Conservation (phyloP, 73 alveolate genomes). For the Breviolum minutum region DNA sequence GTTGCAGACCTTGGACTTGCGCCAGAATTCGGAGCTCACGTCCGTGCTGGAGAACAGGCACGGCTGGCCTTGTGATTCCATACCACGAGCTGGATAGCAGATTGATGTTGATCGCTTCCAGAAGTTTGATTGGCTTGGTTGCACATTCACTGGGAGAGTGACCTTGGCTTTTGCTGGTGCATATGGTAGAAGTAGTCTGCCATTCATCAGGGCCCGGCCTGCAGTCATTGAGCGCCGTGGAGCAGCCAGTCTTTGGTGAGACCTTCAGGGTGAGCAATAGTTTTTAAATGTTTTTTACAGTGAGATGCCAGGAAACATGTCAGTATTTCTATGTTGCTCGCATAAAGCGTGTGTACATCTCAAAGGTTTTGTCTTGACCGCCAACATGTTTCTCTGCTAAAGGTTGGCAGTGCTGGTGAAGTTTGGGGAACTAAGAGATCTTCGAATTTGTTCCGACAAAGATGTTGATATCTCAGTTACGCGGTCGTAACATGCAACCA, state of each 20-base stretch:
- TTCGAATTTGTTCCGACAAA: conserved; percentile 39
- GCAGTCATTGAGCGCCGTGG: conserved; percentile 17
- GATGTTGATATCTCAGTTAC: neutral
- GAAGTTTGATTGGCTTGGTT: no score
- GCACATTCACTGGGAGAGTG: no score
- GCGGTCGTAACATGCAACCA: neutral
- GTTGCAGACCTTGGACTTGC: conserved; percentile 47
- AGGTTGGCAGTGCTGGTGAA: conserved; percentile 47
- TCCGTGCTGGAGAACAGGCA: conserved; percentile 35
- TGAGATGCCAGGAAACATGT: neutral
- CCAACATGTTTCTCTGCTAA: neutral
- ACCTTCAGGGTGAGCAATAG: neutral
- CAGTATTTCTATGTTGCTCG: no score
- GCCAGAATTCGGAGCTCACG: conserved; percentile 24
- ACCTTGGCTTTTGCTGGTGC: no score
- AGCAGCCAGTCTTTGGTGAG: conserved; percentile 13
- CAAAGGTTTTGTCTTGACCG: no score
- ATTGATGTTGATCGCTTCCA: no score
- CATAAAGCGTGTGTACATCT: no score
- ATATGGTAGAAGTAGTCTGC: no score
- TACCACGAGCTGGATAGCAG: neutral
- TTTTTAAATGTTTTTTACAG: neutral
- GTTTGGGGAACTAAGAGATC: conserved; percentile 41
- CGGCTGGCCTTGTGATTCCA: neutral
- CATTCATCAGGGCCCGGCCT: conserved; percentile 13